Evolutionary conservation across 2,329 filamentous ascomycete genomes (phyloP).

Genomic region (Sporothrix euskadiensis): DNA sequence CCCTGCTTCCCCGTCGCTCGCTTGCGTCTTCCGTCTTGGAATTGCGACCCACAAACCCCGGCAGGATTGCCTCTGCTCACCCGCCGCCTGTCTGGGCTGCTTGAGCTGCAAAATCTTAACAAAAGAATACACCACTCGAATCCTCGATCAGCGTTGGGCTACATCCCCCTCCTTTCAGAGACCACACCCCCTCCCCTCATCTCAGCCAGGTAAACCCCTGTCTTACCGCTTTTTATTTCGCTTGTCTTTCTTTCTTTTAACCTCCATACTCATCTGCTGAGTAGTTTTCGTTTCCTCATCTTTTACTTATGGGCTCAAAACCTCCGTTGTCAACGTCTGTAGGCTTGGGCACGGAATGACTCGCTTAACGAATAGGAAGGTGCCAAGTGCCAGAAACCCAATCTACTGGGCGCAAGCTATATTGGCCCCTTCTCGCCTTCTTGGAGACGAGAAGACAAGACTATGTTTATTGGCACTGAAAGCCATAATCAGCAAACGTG

Average conservation of each 20-base stretch:
- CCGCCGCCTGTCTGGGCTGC: not conserved
- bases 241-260: not conserved
- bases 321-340: not conserved
- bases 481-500: not conserved
- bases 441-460: not conserved
- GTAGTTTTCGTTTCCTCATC: not conserved
- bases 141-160: not conserved
- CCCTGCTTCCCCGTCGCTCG: not conserved
- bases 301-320: not conserved
- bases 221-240: not conserved
- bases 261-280: not conserved
- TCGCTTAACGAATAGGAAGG: conserved; percentile 12
- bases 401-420: conserved; percentile 5
- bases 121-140: not conserved
- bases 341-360: not conserved
- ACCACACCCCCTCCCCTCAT: not conserved
- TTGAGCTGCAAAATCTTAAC: not conserved
- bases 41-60: conserved; percentile 16
- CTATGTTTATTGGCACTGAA: not conserved
- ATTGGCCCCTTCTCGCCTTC: no score
- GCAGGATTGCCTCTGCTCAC: not conserved
- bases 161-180: not conserved
- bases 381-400: not conserved
- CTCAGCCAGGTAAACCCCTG: not conserved
- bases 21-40: conserved; percentile 5